Evolutionary conservation across 192 early-diverging fungal species (phyloP).

Genomic region (Umbelopsis sp.): DNA sequence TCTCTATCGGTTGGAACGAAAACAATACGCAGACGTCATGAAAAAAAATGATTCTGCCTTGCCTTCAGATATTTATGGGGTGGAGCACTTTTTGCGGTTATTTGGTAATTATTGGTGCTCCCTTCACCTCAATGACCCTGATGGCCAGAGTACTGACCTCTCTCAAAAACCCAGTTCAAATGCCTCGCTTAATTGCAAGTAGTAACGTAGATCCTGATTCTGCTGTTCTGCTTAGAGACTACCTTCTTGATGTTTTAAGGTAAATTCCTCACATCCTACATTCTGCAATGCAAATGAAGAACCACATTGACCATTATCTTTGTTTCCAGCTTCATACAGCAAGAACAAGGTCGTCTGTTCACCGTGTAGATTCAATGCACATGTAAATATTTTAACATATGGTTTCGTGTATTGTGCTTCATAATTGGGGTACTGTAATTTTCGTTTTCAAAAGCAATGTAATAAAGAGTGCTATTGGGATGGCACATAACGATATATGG

Average conservation of each 20-base stretch:
- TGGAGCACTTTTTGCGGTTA: constrained; percentile 91
- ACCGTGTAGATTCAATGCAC: not conserved
- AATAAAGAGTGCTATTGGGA: too few relatives aligned
- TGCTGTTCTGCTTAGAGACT: constrained; percentile 73
- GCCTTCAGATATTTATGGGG: constrained; percentile 89
- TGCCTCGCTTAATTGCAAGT: constrained; percentile 84
- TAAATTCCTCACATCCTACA: constrained; percentile 36
- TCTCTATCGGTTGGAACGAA: constrained; percentile 93
- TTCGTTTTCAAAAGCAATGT: not conserved
- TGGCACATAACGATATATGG: too few relatives aligned
- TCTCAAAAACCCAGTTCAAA: constrained; percentile 63
- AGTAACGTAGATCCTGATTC: constrained; percentile 92
- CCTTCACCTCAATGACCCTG: not conserved
- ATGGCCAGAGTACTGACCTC: not conserved
- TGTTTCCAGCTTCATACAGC: not conserved
- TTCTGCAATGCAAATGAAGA: too few relatives aligned
- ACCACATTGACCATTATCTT: not conserved
- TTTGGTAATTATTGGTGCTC: constrained; percentile 65
- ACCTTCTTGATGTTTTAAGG: constrained; percentile 78
- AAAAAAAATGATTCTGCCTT: constrained; percentile 66
- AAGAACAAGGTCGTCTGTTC: constrained; percentile 1
- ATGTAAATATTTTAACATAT: constrained; percentile 6
- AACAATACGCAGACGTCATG: constrained; percentile 84
- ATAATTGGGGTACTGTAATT: not conserved
- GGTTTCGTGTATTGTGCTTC: not conserved